Conservation (phyloP, 768 basidiomycete genomes). For the Lactarius quietus region DNA sequence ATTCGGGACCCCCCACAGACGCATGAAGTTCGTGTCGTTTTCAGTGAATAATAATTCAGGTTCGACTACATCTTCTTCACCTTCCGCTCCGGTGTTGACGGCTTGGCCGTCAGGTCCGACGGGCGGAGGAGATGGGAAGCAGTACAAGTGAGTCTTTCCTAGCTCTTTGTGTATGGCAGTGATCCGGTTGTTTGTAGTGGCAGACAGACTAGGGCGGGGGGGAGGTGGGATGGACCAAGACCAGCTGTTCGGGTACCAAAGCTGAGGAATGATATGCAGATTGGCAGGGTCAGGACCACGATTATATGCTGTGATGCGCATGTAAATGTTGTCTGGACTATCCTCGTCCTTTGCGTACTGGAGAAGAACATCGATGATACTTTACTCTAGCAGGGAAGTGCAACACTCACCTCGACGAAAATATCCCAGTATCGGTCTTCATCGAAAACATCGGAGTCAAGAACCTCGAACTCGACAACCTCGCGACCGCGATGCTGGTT, state of each 20-base stretch:
- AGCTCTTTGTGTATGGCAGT: constrained; percentile 71
- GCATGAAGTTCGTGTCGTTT: constrained; percentile 93
- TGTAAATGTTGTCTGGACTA: constrained; percentile 79
- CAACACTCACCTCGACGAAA: constrained; percentile 79
- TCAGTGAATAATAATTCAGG: constrained; percentile 93
- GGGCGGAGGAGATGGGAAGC: constrained; percentile 88
- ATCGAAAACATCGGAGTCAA: constrained; percentile 89
- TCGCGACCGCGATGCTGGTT: constrained; percentile 78
- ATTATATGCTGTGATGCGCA: constrained; percentile 96
- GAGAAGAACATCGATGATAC: constrained; percentile 7
- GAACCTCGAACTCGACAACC: constrained; percentile 87
- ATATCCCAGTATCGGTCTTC: constrained; percentile 98
- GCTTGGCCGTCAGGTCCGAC: constrained; percentile 64
- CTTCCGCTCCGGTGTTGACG: constrained; percentile 48
- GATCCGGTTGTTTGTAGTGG: constrained; percentile 56
- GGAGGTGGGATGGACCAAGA: constrained; percentile 81
- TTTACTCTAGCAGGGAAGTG: background rate
- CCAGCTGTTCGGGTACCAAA: constrained; percentile 99
- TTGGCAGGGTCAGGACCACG: constrained; percentile 94
- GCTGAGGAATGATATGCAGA: constrained; percentile 89
- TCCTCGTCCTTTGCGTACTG: constrained; percentile 99
- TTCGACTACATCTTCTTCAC: constrained; percentile 63
- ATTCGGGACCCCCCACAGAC: constrained; percentile 89
- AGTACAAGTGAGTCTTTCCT: constrained; percentile 79
- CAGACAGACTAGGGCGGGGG: constrained; percentile 56